phyloP scores from a whole-genome alignment of 768 basidiomycete species.

The Termitomyces sp. region DNA sequence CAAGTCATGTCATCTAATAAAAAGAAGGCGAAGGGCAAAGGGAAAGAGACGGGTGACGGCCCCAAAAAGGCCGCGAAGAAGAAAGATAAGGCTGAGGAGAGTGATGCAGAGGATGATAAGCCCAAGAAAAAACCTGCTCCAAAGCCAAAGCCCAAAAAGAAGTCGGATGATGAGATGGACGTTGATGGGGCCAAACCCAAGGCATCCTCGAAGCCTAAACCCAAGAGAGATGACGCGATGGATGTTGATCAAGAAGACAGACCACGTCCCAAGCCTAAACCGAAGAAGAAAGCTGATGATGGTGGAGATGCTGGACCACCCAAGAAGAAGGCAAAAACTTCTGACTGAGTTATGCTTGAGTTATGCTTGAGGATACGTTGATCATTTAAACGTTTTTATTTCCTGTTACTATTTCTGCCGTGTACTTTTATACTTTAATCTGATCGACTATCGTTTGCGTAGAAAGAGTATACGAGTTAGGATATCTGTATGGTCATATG shows the following conservation, averaged over 20 bases:
- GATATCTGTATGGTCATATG: not conserved
- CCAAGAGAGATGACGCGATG: slow-evolving; percentile 38
- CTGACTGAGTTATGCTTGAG: slow-evolving; percentile 24
- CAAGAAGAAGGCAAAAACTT: slow-evolving; percentile 73
- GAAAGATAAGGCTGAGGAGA: slow-evolving; percentile 39
- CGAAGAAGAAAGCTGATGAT: slow-evolving; percentile 33
- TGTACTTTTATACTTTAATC: slow-evolving; percentile 13
- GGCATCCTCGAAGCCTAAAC: slow-evolving; percentile 30
- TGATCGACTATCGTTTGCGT: slow-evolving; percentile 3
- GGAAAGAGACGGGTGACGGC: slow-evolving; percentile 34
- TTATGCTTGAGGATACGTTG: not conserved
- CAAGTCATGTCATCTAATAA: slow-evolving; percentile 44
- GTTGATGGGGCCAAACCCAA: slow-evolving; percentile 33
- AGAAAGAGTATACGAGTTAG: slow-evolving; percentile 4
- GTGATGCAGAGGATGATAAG: slow-evolving; percentile 45
- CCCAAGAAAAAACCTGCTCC: slow-evolving; percentile 36
- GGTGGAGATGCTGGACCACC: slow-evolving; percentile 46
- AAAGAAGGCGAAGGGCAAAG: slow-evolving; percentile 39
- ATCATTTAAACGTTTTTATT: slow-evolving; percentile 1
- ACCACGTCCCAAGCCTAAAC: slow-evolving; percentile 38
- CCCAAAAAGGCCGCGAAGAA: slow-evolving; percentile 31
- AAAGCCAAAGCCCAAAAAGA: slow-evolving; percentile 43
- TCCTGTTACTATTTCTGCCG: slow-evolving; percentile 8
- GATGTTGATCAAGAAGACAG: slow-evolving; percentile 37
- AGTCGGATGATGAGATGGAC: slow-evolving; percentile 42